Percentiles rank a stretch among this genome's conserved stretches.
Evolutionary conservation across 1,284 basidiomycete species (phyloP).

Genomic region (Calocybe gambosa): DNA sequence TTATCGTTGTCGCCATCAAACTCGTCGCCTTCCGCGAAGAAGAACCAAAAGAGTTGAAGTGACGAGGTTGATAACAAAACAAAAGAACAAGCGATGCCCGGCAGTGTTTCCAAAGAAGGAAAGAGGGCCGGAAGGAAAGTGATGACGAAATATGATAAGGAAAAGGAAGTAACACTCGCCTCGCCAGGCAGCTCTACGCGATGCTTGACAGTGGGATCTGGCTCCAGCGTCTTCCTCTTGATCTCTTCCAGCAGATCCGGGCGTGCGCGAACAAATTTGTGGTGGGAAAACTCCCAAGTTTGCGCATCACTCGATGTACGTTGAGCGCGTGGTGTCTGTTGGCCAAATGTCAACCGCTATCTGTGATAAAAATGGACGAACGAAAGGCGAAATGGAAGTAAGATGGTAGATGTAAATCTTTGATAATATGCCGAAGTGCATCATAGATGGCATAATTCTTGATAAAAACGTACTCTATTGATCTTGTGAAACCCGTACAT

Average conservation of each 20-base stretch:
- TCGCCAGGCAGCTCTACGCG: slow-evolving; percentile 75
- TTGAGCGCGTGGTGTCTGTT: slow-evolving; percentile 77
- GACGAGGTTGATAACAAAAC: background rate
- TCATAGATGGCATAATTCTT: background rate
- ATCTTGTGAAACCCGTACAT: slow-evolving; percentile 89
- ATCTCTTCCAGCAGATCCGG: slow-evolving; percentile 81
- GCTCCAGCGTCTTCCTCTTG: slow-evolving; percentile 78
- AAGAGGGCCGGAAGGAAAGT: background rate
- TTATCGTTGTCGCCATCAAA: background rate
- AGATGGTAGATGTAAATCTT: background rate
- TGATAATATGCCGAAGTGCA: background rate
- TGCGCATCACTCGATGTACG: slow-evolving; percentile 74
- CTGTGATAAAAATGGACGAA: background rate
- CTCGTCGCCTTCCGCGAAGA: background rate
- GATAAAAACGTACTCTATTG: slow-evolving; percentile 48
- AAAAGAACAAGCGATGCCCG: background rate
- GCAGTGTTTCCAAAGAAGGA: background rate
- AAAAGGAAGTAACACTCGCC: slow-evolving; percentile 31
- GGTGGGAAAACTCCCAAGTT: slow-evolving; percentile 87
- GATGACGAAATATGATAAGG: background rate
- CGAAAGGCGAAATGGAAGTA: background rate
- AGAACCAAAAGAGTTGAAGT: background rate
- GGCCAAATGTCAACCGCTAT: background rate
- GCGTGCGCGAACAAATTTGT: slow-evolving; percentile 78
- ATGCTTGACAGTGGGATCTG: slow-evolving; percentile 59